Evolutionary conservation across 176 grass and related monocot species (phyloP).

Genomic region (Musa itinerans): DNA sequence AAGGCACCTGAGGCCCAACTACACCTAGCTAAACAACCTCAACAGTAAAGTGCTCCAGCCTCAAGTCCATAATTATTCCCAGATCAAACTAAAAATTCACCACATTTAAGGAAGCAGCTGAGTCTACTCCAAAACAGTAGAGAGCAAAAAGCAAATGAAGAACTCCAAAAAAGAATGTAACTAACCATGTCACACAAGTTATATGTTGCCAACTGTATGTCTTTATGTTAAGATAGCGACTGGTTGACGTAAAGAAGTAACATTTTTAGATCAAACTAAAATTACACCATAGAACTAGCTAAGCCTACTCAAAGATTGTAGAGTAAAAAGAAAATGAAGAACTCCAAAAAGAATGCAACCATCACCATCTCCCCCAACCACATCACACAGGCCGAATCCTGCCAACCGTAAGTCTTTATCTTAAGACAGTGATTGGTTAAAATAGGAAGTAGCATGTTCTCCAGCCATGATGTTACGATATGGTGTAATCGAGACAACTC

Average conservation of each 20-base stretch:
- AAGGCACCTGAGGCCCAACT: no score
- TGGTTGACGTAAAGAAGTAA: background rate
- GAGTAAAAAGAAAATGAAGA: background rate
- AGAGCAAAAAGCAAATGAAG: background rate
- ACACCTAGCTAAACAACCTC: background rate
- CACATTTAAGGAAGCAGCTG: background rate
- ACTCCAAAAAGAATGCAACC: background rate
- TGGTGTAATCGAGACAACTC: background rate
- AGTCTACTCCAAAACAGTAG: background rate
- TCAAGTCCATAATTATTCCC: background rate
- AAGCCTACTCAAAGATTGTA: no score
- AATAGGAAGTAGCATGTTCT: background rate
- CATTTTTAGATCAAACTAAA: no score
- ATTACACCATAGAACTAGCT: no score
- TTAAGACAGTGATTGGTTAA: background rate
- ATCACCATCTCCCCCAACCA: background rate
- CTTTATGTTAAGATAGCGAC: background rate
- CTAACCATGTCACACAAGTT: background rate
- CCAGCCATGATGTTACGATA: background rate
- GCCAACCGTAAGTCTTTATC: background rate
- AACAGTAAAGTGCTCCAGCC: background rate
- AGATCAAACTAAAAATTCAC: no score
- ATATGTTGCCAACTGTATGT: background rate
- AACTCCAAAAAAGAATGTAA: background rate
- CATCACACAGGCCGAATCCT: background rate